Base-by-base conservation (phyloP, 2,329 filamentous ascomycete species). In the Trichoderma oligosporum region DNA sequence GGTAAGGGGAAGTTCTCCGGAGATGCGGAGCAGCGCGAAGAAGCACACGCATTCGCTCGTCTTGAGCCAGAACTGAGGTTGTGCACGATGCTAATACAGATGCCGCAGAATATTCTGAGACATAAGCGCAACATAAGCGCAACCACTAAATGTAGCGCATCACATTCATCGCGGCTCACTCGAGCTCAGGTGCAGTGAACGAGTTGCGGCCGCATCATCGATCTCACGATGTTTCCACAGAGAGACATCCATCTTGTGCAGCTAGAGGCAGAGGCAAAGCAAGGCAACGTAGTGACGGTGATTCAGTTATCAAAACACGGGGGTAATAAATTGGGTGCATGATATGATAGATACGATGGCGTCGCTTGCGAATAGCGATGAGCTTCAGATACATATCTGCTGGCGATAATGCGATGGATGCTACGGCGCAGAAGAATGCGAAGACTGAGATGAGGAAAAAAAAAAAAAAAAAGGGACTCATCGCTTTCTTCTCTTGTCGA, bases 281-380 rank as follows among this genome's bases (percentile, higher is more conserved):
- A n/a, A 55, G 38, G 42, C 16, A 51, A 54, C 27, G 45, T 25
- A 45, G 42, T 31, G 60, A 55, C 38, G 38, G 62, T 67, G 65
- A 68, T 63, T 68, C 65, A 65, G 60, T 61, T 55, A 58, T 60
- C 22, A 33, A 22, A 33, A 27, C 36, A 53, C n/a, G 27, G 22
- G 24, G 38, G 38, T 20, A 46, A n/a, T 22, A 49, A 18, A 47
- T 47, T 39, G 25, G 31, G 16, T 27, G 41, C 51, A 38, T 25
- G 16, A 11, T 14, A 24, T 38, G 18, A 47, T 39, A 38, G 38
- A 57, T 47, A 56, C 51, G 52, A 51, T 42, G 52, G 12, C 11
- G 27, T 42, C 20, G 18, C 24, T 22, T n/a, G 14, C n/a, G 11
- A 12, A 5, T 8, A n/a, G 29, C 16, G 31, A 54, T 29, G 41